Base-by-base conservation (phyloP, 306 rosid genomes). In the Ormosia emarginata region DNA sequence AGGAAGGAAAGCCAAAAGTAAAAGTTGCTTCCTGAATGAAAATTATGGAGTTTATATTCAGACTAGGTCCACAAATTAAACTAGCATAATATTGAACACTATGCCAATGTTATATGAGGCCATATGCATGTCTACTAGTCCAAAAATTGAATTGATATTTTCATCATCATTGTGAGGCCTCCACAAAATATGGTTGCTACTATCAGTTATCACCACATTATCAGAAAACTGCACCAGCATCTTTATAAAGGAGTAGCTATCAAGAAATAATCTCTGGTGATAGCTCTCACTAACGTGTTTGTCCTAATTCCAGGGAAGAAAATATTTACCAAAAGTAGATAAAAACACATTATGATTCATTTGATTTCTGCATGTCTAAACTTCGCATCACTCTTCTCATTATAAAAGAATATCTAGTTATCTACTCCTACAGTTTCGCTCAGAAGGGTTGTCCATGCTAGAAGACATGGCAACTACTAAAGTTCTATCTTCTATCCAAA, bases 1-100 rank as follows among this genome's bases (percentile, higher is more conserved):
- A 93, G 85, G 84, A 93, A 95, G 81, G 99, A 95, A 74, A 93
- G 90, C 97, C 99, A 95, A 64, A 95, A 93, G 92, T 95, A 95
- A 44, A 91, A 79, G 70, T 90, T 87, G 90, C 89, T 89, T 84
- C 99, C 98, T 95, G 97, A 81, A 83, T 72, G 61, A 79, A 73
- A 85, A 53, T 30, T 52, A 78, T 36, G 78, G 62, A 46, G 79
- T 73, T 84, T 63, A 81, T 55, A 71, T 43, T 73, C 33, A 30
- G 17, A 85, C 50, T 40, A 70, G 47, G 73, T 49, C 69, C 83
- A 76, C 3, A 8, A 50, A 46, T 62, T 39, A 81, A 69, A 59
- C 18, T 24, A 57, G 43, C 39, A 62, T 69, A 7, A 46, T 10
- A 57, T 6, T 46, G 18, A 58, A 75, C 6, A 61, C 11, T 11